Conservation (phyloP, 1,284 basidiomycete genomes). For the Chalciporus piperatoides region DNA sequence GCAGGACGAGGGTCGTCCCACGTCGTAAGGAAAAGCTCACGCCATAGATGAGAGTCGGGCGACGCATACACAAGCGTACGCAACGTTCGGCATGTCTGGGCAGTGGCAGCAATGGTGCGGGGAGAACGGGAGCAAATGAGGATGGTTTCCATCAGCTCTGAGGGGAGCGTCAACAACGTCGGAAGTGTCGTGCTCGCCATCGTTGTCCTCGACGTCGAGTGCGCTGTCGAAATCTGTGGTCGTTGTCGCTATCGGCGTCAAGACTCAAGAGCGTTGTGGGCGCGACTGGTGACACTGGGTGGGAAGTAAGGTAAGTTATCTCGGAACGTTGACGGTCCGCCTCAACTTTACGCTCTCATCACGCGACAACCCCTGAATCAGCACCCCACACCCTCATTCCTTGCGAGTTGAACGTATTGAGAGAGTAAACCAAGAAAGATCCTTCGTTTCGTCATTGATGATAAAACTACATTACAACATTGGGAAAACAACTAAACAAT, state of each 20-base stretch:
- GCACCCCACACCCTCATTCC: neutral
- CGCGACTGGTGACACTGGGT: neutral
- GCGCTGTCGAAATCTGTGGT: neutral
- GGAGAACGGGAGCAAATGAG: constrained; percentile 38
- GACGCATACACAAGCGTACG: constrained; percentile 40
- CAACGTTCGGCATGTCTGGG: constrained; percentile 43
- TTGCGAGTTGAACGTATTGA: too few species aligned
- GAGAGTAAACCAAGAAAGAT: neutral
- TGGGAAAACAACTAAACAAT: neutral
- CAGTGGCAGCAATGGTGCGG: constrained; percentile 38
- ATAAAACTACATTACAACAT: neutral
- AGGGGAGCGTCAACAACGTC: constrained; percentile 18
- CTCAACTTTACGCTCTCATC: neutral
- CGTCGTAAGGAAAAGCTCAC: constrained; percentile 45
- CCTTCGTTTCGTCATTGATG: neutral
- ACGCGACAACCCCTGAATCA: neutral
- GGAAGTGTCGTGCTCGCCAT: neutral
- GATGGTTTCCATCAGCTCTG: constrained; percentile 44
- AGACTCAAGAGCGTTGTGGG: too few species aligned
- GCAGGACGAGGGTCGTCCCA: constrained; percentile 49
- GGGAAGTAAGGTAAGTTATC: constrained; percentile 14
- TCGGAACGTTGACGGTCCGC: too few species aligned
- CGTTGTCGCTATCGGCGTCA: neutral
- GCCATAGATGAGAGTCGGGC: constrained; percentile 49
- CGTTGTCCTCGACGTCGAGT: neutral